Conservation (phyloP, 371 early-diverging fungal species). For the Saksenaea vasiformis region DNA sequence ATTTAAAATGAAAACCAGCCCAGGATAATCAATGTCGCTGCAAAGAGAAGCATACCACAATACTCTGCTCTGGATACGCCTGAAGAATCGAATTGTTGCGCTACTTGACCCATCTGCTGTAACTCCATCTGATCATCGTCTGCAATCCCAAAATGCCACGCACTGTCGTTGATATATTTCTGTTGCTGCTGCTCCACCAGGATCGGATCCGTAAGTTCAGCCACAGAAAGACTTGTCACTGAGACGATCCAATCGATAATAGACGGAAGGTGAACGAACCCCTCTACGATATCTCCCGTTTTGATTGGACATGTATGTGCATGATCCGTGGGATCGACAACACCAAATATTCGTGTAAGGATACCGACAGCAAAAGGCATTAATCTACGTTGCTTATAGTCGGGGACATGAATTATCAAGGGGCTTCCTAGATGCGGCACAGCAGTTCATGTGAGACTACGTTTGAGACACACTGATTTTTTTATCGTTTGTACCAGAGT, state of each 20-base stretch:
- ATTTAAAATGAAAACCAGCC: background rate
- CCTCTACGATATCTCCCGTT: slow-evolving; percentile 8
- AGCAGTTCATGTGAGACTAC: background rate
- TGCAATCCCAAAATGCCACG: background rate
- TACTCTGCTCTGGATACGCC: background rate
- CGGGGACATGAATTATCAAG: slow-evolving; percentile 14
- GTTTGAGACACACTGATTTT: too few species aligned
- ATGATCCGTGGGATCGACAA: slow-evolving; percentile 21
- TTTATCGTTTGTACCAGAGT: slow-evolving; percentile 29
- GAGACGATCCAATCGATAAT: slow-evolving; percentile 18
- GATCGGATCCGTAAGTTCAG: slow-evolving; percentile 13
- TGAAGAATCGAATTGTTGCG: background rate
- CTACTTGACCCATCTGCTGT: background rate
- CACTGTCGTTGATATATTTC: background rate
- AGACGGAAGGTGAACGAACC: slow-evolving; percentile 18
- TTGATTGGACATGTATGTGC: slow-evolving; percentile 32
- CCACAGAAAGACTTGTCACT: slow-evolving; percentile 11
- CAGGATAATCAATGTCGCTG: background rate
- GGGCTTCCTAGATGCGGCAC: slow-evolving; percentile 15
- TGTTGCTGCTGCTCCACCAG: background rate
- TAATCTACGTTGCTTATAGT: background rate
- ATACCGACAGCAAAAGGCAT: slow-evolving; percentile 32
- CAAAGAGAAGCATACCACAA: background rate
- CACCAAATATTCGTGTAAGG: slow-evolving; percentile 44
- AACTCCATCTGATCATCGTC: background rate